Base-by-base conservation (phyloP, 257 asterid species). In the Capsicum pubescens region DNA sequence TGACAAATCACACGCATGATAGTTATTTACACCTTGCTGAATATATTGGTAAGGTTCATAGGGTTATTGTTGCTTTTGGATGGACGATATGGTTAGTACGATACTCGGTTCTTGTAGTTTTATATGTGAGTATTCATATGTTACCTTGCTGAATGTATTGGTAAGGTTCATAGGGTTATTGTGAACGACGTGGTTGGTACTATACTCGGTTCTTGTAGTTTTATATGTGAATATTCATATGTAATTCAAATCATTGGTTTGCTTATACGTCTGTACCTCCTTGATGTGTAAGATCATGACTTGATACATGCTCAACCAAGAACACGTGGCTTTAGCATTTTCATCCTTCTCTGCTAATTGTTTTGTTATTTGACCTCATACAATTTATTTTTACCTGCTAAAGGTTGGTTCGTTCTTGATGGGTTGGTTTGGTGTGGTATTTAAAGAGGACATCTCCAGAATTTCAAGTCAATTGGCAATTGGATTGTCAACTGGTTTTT, bases 361-460 rank as follows among this genome's bases (percentile, higher is more conserved):
- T 10, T 55, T 26, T 55, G 36, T 70, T 9, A 9, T 48, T 70
- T 9, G 19, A 79, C 67, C 71, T 78, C 32, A 78, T 79, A 32
- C 72, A 72, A 57, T 44, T 35, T 80, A 19, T 59, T 36, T 61
- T 12, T 50, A 15, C 56, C 26, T 39, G 52, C 64, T 82, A 64
- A 88, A 95, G 99, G 94, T 95, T 63, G 99, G 99, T 86, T 95
- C 98, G 1, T 95, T 94, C 90, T 89, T 95, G 85, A 95, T 95
- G 99, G 99, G 99, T 12, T 95, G 99, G 99, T 88, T 93, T 35
- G 99, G 98, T 12, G 94, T 94, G 21, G 96, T 93, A 60, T 95
- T 95, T 76, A 97, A 97, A 89, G 91, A 86, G 81, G 93, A 93
- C 66, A 93, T 97, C 68, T 17, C 85, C 52, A 87, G 89, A 68